Conservation (phyloP, 139 green algal species). For the Chlamydomonas sp. region DNA sequence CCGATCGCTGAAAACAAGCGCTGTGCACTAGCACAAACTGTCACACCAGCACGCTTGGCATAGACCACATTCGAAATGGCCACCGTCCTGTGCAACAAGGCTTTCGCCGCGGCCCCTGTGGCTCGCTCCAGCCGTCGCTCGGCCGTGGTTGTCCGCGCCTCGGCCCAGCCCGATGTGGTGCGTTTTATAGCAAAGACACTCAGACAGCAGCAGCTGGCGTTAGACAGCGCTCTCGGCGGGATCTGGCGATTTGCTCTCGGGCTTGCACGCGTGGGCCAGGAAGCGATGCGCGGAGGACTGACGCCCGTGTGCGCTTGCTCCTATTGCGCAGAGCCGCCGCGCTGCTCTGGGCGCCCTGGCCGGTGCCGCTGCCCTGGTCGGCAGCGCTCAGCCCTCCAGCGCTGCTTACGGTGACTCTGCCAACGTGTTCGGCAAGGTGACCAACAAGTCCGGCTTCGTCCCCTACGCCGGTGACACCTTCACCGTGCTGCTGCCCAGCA, state of each 20-base stretch:
- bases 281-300: not conserved
- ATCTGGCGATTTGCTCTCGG: not conserved
- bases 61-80: conserved; percentile 28
- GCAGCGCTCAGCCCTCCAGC: conserved; percentile 56
- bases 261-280: too few relatives aligned
- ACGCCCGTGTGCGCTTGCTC: not conserved
- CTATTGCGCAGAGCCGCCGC: conserved; percentile 69
- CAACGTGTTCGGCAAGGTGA: conserved; percentile 90
- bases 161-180: conserved; percentile 58
- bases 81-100: conserved; percentile 49
- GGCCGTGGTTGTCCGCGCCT: conserved; percentile 68
- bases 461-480: conserved; percentile 95
- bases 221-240: not conserved
- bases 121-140: conserved; percentile 36
- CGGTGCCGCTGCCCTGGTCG: conserved; percentile 67
- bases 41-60: not conserved
- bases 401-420: conserved; percentile 91
- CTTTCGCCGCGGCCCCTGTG: conserved; percentile 42
- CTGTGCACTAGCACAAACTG: not conserved
- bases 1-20: not conserved
- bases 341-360: conserved; percentile 77
- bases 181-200: not conserved
- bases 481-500: conserved; percentile 90
- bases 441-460: conserved; percentile 91
- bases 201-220: not conserved